Percentiles rank a stretch among this genome's conserved stretches.
Conservation (phyloP, 768 basidiomycete genomes). For the Leccinum subgranulosum region DNA sequence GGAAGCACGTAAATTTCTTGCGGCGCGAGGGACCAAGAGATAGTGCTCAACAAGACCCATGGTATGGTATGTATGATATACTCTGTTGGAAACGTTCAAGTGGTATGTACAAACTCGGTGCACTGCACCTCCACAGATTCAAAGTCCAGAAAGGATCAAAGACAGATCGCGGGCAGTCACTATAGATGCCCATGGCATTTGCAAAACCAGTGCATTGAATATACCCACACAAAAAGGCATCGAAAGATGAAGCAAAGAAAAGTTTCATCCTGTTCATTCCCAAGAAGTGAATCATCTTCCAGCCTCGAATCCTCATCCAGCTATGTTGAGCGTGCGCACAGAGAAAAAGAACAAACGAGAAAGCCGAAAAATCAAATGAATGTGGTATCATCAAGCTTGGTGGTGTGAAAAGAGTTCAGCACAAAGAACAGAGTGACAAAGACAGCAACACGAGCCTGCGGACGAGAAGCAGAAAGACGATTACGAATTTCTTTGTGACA, state of each 20-base stretch:
- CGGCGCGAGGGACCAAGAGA: not conserved
- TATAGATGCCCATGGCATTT: not conserved
- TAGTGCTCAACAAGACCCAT: not conserved
- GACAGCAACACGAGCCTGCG: conserved; percentile 1
- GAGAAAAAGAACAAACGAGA: too few relatives aligned
- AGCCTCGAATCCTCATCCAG: not conserved
- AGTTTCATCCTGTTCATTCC: not conserved
- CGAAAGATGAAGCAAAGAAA: not conserved
- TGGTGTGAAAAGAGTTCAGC: not conserved
- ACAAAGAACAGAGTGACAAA: not conserved
- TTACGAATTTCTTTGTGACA: conserved; percentile 17
- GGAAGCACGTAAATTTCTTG: too few relatives aligned
- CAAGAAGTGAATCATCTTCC: not conserved
- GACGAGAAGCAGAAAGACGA: conserved; percentile 6
- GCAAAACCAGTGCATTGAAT: not conserved
- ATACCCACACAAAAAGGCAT: not conserved
- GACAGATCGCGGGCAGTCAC: not conserved
- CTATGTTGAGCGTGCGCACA: not conserved
- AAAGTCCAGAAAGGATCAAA: not conserved
- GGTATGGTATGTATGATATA: not conserved
- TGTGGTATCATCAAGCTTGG: conserved; percentile 16
- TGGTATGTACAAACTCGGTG: not conserved
- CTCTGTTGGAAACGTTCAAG: not conserved
- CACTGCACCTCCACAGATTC: not conserved
- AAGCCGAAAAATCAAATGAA: conserved; percentile 8